A percentile compares a stretch with the other conserved stretches of the same genome.
phyloP scores from a whole-genome alignment of 768 basidiomycete species.

The Russula lepida region DNA sequence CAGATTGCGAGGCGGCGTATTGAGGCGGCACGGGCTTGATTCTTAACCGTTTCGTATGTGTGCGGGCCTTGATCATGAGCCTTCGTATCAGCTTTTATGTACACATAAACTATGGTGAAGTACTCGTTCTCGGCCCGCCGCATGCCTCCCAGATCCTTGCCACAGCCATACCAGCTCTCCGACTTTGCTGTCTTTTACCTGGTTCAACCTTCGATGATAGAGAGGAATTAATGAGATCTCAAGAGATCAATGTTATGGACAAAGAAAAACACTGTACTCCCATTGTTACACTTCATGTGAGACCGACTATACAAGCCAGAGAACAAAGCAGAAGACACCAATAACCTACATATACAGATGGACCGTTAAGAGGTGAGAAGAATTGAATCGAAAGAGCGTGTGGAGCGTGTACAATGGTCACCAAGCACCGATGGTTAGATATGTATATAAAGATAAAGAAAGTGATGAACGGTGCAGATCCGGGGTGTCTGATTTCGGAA shows the following conservation, averaged over 20 bases:
- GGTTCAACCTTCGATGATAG: not conserved
- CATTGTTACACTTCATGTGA: not conserved
- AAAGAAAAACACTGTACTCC: not conserved
- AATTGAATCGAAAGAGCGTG: not conserved
- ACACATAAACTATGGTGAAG: conserved; percentile 18
- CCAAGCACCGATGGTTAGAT: conserved; percentile 2
- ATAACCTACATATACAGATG: conserved; percentile 7
- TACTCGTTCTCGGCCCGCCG: not conserved
- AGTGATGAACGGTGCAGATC: conserved; percentile 5
- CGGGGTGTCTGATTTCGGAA: not conserved
- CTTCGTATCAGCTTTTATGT: conserved; percentile 22
- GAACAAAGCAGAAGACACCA: not conserved
- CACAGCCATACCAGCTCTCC: not conserved
- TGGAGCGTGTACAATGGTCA: not conserved
- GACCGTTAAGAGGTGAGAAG: not conserved
- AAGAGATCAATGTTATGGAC: not conserved
- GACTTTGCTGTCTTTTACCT: not conserved
- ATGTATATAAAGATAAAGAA: not conserved
- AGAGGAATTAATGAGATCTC: not conserved
- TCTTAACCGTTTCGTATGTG: conserved; percentile 30
- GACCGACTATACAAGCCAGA: not conserved
- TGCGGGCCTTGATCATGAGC: conserved; percentile 19
- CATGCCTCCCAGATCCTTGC: not conserved
- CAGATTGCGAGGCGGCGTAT: conserved; percentile 84
- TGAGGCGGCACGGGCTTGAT: conserved; percentile 58